Conservation (phyloP, 768 basidiomycete species). For the Calocybe indica region DNA sequence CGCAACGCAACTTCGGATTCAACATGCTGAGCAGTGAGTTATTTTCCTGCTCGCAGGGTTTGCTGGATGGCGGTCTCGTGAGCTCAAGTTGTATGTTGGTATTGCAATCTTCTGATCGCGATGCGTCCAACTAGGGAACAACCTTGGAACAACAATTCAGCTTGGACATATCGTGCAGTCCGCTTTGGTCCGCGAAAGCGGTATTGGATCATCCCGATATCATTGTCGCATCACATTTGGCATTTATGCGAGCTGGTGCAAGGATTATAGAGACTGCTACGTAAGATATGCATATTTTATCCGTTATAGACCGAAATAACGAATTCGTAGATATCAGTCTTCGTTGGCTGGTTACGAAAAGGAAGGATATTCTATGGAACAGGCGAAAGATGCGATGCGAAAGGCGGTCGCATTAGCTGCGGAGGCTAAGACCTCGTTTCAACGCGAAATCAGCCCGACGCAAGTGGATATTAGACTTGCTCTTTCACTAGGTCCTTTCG, state of each 20-base stretch:
- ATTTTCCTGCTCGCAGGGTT: conserved; percentile 10
- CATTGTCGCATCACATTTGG: conserved; percentile 53
- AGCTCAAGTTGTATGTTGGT: not conserved
- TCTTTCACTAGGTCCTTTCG: conserved; percentile 71
- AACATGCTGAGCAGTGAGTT: not conserved
- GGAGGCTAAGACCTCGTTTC: conserved; percentile 32
- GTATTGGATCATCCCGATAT: conserved; percentile 45
- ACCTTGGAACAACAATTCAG: conserved; percentile 48
- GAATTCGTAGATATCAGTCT: conserved; percentile 55
- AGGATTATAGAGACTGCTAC: conserved; percentile 64
- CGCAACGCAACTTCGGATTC: no score
- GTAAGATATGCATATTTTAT: conserved; percentile 27
- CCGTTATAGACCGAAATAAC: not conserved
- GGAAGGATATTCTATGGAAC: conserved; percentile 39
- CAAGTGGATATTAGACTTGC: conserved; percentile 39
- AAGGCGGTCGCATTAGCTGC: conserved; percentile 45
- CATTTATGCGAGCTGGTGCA: conserved; percentile 62
- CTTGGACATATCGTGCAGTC: conserved; percentile 41
- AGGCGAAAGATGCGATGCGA: conserved; percentile 45
- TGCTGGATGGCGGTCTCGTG: conserved; percentile 47
- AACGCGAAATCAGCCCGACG: conserved; percentile 10
- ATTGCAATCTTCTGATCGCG: not conserved
- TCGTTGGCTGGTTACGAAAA: conserved; percentile 46
- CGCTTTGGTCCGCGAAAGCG: conserved; percentile 70
- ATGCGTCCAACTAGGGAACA: conserved; percentile 41